Base-by-base conservation (phyloP, 768 basidiomycete genomes). In the Phaeotremella fagi region DNA sequence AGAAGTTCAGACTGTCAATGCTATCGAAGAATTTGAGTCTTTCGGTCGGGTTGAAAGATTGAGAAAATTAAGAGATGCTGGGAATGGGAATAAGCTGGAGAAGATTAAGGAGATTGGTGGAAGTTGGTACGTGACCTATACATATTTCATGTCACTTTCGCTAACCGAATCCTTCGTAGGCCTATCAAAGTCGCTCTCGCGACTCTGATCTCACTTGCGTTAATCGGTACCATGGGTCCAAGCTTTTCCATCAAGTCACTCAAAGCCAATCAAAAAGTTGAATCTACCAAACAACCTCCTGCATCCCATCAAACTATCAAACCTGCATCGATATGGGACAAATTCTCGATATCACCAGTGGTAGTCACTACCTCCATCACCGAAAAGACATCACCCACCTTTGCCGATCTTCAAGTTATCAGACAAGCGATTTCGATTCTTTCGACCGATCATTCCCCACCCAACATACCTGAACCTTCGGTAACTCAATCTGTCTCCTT, bases 171-270 rank as follows among this genome's bases (percentile, higher is more conserved):
- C 23, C 7, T 47, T 45, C 7, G 7, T 33, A 31, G 20, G 50
- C 22, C 36, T 57, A 12, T 57, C 55, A 3, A 23, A 28, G 29
- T 60, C 4, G 58, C 58, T 12, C 20, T 60, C 15, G 50, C 58
- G 3, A 51, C 58, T 25, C 33, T 57, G 20, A 24, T 55, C 18
- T 50, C 58, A 3, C 49, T 60, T 4, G 54, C 53, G 1, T 22
- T 60, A 12, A 14, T 55, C 23, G 45, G 54, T 4, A 42, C 58
- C 2, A 25, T 60, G 23, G 55, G 55, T 16, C 50, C 55, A 4
- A 20, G 38, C 6, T 41, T 41, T 20, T 12, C 12, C 38, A 6
- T 41, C 6, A 9, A 7, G 12, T 11, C 38, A 7, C 20, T 41
- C 7, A 41, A 41, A 22, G 9, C 12, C 12, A 6, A 9, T 20